Conservation (phyloP, 2,329 filamentous ascomycete species). For the Alternaria tenuissima region DNA sequence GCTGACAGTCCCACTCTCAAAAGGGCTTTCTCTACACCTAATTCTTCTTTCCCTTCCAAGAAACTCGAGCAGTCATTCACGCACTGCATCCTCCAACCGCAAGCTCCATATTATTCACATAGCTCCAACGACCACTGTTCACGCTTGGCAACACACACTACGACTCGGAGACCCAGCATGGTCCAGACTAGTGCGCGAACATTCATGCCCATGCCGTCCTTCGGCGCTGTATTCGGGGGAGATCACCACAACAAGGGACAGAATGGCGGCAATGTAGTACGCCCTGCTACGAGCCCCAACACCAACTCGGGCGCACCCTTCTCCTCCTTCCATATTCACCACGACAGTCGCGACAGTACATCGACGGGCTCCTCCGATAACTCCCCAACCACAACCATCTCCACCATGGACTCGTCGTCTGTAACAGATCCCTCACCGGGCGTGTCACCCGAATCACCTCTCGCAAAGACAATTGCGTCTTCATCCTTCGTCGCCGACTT, state of each 20-base stretch:
- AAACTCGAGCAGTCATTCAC: constrained; percentile 32
- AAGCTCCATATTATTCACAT: constrained; percentile 26
- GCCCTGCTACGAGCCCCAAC: constrained; percentile 47
- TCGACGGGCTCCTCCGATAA: constrained; percentile 90
- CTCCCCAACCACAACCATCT: constrained; percentile 92
- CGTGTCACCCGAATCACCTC: constrained; percentile 89
- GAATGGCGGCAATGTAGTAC: constrained; percentile 42
- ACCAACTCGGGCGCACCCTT: constrained; percentile 45
- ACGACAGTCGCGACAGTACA: constrained; percentile 79
- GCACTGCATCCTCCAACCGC: constrained; percentile 14
- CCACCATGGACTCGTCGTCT: constrained; percentile 89
- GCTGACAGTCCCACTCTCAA: constrained; percentile 49
- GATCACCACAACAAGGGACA: constrained; percentile 62
- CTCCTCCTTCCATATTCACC: constrained; percentile 62
- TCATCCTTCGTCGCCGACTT: constrained; percentile 71
- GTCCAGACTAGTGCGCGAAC: constrained; percentile 48
- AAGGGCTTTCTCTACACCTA: constrained; percentile 48
- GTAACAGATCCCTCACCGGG: constrained; percentile 88
- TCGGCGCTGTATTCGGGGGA: constrained; percentile 78
- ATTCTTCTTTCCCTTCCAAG: constrained; percentile 45
- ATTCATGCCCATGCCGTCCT: constrained; percentile 69
- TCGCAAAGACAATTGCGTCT: constrained; percentile 74
- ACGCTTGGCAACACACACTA: constrained; percentile 25
- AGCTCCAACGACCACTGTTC: constrained; percentile 27
- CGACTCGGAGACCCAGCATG: constrained; percentile 44